Base-by-base conservation (phyloP, 805 yeast genomes). In the Myxozyma kluyveri region DNA sequence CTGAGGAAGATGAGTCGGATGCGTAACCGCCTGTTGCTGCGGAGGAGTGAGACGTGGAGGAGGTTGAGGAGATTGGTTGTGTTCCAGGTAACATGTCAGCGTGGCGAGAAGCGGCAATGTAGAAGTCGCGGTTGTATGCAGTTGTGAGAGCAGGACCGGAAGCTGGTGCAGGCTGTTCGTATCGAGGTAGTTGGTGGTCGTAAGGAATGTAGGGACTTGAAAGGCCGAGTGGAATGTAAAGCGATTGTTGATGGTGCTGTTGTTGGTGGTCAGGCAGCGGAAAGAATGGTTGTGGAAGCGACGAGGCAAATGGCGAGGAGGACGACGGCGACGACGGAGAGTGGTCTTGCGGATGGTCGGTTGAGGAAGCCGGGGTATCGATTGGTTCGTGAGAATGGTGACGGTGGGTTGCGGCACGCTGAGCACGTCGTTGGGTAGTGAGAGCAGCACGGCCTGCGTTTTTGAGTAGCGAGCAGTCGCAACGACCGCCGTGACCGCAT, bases 391-490 rank as follows among this genome's bases (percentile, higher is more conserved):
- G 14, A 10, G 10, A 14, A 14, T 31, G 14, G 35, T 31, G 14
- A 10, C 35, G 35, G 14, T 14, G 10, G 35, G 10, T 14, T 10
- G 35, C 35, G 35, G 35, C 35, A 14, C 14, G 14, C 35, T 10
- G 35, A 10, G 35, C 35, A n/a, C n/a, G n/a, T n/a, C n/a, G n/a
- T n/a, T n/a, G n/a, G n/a, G n/a, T n/a, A n/a, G n/a, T n/a, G n/a
- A n/a, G n/a, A 22, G 48, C 41, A 10, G 52, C 45, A 31, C 57
- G 46, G 6, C 59, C 59, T 4, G 49, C 50, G 53, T 55, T 55
- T 39, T 52, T 55, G 35, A 52, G 40, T 42, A 44, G 51, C 36
- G 54, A 47, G 47, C 59, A 55, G 42, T 42, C 47, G 37, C 59
- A 55, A 14, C 21, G 23, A 21, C 55, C 49, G 37, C 51, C 49